Conservation (phyloP, 495 filamentous ascomycete genomes). For the Hyaloscypha bicolor region DNA sequence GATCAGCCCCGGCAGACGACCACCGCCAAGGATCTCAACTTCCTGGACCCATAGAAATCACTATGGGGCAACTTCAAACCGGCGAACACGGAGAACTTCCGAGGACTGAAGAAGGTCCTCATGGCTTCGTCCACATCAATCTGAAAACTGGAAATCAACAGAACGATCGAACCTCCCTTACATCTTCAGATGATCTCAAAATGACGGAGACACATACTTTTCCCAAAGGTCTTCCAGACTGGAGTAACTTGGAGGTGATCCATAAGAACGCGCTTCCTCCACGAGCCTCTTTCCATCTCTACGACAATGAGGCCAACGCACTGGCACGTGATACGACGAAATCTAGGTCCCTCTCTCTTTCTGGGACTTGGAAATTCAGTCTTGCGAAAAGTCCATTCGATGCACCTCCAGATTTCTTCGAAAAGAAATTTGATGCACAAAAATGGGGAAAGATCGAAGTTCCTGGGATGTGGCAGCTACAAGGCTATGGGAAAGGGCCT, state of each 20-base stretch:
- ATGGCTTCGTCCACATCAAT: slow-evolving; percentile 11
- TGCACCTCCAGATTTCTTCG: slow-evolving; percentile 21
- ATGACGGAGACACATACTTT: slow-evolving; percentile 28
- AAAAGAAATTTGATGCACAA: slow-evolving; percentile 21
- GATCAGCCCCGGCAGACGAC: background rate
- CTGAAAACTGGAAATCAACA: background rate
- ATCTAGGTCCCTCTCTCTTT: slow-evolving; percentile 43
- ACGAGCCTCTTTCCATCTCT: slow-evolving; percentile 61
- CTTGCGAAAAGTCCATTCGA: slow-evolving; percentile 30
- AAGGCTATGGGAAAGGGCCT: slow-evolving; percentile 57
- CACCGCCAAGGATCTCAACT: background rate
- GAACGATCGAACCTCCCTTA: background rate
- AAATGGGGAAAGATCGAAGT: slow-evolving; percentile 61
- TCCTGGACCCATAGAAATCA: background rate
- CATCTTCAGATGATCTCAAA: background rate
- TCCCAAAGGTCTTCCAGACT: slow-evolving; percentile 42
- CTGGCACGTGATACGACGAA: slow-evolving; percentile 31
- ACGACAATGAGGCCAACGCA: slow-evolving; percentile 41
- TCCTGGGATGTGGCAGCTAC: slow-evolving; percentile 71
- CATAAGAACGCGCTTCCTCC: slow-evolving; percentile 64
- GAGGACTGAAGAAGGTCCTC: slow-evolving; percentile 6
- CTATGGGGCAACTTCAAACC: background rate
- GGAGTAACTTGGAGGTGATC: slow-evolving; percentile 62
- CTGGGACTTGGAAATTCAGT: slow-evolving; percentile 61
- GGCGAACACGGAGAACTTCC: slow-evolving; percentile 5